These are phyloP conservation scores for Podosphaera leucotricha DNA, from an alignment of 2,329 filamentous ascomycete genomes.

Conservation along the genomic window DNA sequence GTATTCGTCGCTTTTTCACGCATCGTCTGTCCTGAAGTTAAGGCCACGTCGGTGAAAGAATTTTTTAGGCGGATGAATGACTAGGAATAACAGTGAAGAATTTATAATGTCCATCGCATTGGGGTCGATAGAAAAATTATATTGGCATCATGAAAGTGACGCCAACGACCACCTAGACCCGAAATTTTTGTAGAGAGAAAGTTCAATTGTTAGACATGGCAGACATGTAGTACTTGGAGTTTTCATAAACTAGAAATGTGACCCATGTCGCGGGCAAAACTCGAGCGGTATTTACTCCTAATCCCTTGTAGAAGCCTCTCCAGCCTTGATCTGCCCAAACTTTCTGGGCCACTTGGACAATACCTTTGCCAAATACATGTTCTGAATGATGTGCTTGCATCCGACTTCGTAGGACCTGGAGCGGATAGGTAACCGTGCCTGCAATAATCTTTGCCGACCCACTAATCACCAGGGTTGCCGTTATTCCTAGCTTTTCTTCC, in stretches of 20 bases:
- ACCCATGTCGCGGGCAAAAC: conserved; percentile 91
- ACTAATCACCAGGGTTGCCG: conserved; percentile 67
- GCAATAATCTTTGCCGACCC: conserved; percentile 78
- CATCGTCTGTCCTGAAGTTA: too few relatives aligned
- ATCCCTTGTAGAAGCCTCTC: conserved; percentile 71
- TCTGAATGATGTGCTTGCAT: conserved; percentile 83
- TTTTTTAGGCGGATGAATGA: too few relatives aligned
- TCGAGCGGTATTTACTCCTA: conserved; percentile 70
- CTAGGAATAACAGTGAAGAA: too few relatives aligned
- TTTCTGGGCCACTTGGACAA: conserved; percentile 43
- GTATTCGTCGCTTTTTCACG: too few relatives aligned
- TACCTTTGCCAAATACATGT: conserved; percentile 44
- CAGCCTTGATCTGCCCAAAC: conserved; percentile 62
- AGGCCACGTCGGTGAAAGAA: too few relatives aligned
- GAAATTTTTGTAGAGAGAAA: too few relatives aligned
- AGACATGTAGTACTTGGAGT: conserved; percentile 51
- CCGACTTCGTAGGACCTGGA: conserved; percentile 84
- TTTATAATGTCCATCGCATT: too few relatives aligned
- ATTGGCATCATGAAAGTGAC: too few relatives aligned
- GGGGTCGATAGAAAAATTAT: too few relatives aligned
- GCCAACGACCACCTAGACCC: too few relatives aligned
- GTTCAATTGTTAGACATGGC: background rate
- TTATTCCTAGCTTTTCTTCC: conserved; percentile 31
- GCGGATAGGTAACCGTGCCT: conserved; percentile 86
- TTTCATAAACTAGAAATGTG: conserved; percentile 93